Percentiles rank a stretch among this genome's conserved stretches.
Evolutionary conservation across 2,329 filamentous ascomycete species (phyloP).

Genomic region (Arthrobotrys sphaeroides): DNA sequence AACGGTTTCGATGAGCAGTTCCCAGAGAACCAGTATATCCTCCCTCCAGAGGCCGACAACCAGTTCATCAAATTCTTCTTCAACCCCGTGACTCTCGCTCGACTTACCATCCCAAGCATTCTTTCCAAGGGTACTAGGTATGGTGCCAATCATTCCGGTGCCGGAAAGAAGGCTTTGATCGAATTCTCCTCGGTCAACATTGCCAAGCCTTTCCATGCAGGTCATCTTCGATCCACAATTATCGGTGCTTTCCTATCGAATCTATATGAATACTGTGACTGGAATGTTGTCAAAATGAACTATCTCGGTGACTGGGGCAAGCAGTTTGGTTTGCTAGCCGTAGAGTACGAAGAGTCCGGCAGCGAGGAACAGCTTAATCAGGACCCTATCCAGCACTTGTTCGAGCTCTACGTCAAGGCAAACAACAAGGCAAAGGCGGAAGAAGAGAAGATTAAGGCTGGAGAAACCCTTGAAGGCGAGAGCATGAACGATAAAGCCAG

Average conservation of each 20-base stretch:
- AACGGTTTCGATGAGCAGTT: conserved; percentile 66
- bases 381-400: conserved; percentile 83
- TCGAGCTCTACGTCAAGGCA: conserved; percentile 82
- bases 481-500: conserved; percentile 75
- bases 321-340: conserved; percentile 74
- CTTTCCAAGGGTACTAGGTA: conserved; percentile 70
- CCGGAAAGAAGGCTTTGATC: conserved; percentile 73
- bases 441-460: conserved; percentile 63
- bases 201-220: conserved; percentile 81
- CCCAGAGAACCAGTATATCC: conserved; percentile 76
- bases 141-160: conserved; percentile 72
- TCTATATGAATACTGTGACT: conserved; percentile 73
- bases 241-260: conserved; percentile 78
- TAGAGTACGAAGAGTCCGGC: conserved; percentile 79
- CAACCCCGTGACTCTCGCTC: conserved; percentile 73
- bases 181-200: conserved; percentile 90
- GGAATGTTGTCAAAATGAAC: conserved; percentile 76
- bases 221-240: conserved; percentile 79
- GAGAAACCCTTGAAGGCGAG: conserved; percentile 51
- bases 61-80: conserved; percentile 83
- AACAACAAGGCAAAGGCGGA: conserved; percentile 68
- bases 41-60: conserved; percentile 73
- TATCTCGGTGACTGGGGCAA: conserved; percentile 84
- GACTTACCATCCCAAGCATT: conserved; percentile 75
- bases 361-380: conserved; percentile 74